phyloP scores from a whole-genome alignment of 2,329 filamentous ascomycete species.

The Aspergillus fijiensis region DNA sequence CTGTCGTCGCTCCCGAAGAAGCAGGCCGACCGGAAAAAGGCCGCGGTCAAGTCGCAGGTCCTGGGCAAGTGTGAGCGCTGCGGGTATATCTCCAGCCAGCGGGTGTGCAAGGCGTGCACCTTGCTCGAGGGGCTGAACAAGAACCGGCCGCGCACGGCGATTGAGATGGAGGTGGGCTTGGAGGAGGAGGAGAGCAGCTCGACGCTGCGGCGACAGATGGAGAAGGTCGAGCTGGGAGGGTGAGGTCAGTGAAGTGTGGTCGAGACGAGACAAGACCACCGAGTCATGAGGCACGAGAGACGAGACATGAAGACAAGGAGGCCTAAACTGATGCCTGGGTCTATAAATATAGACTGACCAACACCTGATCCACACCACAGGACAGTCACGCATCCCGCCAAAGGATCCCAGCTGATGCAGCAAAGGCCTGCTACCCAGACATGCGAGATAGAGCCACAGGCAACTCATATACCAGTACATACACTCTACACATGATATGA shows the following conservation, averaged over 20 bases:
- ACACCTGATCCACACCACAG: no score
- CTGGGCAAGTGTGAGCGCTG: conserved; percentile 83
- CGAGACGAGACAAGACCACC: background rate
- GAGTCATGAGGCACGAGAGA: background rate
- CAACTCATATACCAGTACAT: no score
- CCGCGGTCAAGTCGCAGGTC: conserved; percentile 51
- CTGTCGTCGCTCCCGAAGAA: conserved; percentile 16
- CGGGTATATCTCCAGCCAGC: conserved; percentile 93
- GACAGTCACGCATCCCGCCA: no score
- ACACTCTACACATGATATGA: no score
- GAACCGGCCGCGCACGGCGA: conserved; percentile 50
- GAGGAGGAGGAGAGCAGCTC: conserved; percentile 54
- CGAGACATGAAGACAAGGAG: background rate
- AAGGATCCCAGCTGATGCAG: no score
- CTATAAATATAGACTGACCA: no score
- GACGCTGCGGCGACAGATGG: conserved; percentile 53
- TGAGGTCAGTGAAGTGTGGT: conserved; percentile 17
- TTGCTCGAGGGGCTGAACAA: conserved; percentile 90
- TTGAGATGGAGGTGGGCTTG: conserved; percentile 47
- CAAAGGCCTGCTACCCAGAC: no score
- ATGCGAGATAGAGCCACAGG: no score
- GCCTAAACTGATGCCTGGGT: no score
- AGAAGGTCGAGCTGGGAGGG: conserved; percentile 45
- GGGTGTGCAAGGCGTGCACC: conserved; percentile 88
- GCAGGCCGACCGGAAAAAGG: conserved; percentile 25